phyloP scores from a whole-genome alignment of 169 alveolate species.

The Plasmodium vivax region DNA sequence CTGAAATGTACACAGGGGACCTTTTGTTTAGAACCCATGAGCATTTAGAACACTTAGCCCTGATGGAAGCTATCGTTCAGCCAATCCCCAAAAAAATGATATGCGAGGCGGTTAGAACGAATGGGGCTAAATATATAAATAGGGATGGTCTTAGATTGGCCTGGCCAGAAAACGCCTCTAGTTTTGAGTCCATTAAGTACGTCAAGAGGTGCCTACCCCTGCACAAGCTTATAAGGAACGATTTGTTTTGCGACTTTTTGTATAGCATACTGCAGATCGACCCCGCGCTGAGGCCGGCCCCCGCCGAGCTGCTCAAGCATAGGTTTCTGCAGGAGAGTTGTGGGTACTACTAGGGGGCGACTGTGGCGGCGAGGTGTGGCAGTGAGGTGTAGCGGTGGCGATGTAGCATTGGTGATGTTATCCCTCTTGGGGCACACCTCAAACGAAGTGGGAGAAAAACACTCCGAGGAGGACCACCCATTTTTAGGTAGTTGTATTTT shows the following conservation, averaged over 20 bases:
- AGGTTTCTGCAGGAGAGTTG: constrained; percentile 82
- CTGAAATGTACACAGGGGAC: constrained; percentile 95
- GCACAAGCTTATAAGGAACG: constrained; percentile 86
- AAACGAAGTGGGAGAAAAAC: neutral
- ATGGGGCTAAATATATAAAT: constrained; percentile 78
- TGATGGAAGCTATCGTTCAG: constrained; percentile 89
- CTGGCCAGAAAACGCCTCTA: constrained; percentile 89
- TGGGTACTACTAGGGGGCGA: constrained; percentile 5
- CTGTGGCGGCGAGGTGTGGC: neutral
- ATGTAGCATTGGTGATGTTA: too few species aligned
- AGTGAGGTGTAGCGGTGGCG: too few species aligned
- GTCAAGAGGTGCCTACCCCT: constrained; percentile 80
- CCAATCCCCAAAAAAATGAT: constrained; percentile 81
- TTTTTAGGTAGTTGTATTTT: neutral
- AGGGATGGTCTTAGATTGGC: constrained; percentile 75
- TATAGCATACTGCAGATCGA: constrained; percentile 86
- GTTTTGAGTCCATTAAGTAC: constrained; percentile 80
- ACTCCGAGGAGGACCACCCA: neutral
- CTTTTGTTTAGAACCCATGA: constrained; percentile 95
- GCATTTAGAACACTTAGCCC: constrained; percentile 94
- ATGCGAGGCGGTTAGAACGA: constrained; percentile 77
- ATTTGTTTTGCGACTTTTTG: constrained; percentile 88
- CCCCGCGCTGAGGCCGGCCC: constrained; percentile 89
- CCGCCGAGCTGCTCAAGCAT: constrained; percentile 89
- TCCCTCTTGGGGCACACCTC: neutral